Conservation (phyloP, 768 basidiomycete species). For the Pleurotus pulmonarius region DNA sequence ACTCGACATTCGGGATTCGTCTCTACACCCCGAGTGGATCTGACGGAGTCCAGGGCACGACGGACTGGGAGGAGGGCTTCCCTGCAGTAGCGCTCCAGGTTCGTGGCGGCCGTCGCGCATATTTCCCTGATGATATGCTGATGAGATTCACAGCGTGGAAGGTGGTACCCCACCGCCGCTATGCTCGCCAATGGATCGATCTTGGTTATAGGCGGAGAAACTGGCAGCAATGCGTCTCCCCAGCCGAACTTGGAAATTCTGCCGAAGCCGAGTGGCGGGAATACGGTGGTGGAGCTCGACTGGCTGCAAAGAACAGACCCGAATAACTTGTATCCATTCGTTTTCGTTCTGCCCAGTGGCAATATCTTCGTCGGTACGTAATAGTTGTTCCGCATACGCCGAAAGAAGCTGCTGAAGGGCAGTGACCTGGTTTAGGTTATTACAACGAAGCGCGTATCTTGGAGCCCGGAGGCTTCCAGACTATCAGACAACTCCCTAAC, state of each 20-base stretch:
- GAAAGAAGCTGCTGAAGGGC: neutral
- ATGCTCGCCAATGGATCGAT: conserved; percentile 72
- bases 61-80: conserved; percentile 77
- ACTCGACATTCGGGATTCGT: conserved; percentile 70
- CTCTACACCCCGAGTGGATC: conserved; percentile 69
- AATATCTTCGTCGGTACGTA: conserved; percentile 65
- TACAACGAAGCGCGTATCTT: conserved; percentile 81
- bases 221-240: conserved; percentile 63
- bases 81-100: conserved; percentile 59
- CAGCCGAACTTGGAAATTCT: conserved; percentile 71
- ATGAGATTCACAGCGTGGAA: conserved; percentile 37
- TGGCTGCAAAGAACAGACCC: conserved; percentile 73
- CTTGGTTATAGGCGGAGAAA: conserved; percentile 71
- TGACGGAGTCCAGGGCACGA: conserved; percentile 66
- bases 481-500: conserved; percentile 58
- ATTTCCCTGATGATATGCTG: neutral
- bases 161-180: conserved; percentile 75
- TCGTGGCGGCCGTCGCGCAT: neutral
- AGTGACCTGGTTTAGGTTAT: conserved; percentile 42
- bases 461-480: conserved; percentile 61
- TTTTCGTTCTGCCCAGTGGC: conserved; percentile 66
- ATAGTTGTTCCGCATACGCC: neutral
- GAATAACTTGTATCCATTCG: conserved; percentile 77
- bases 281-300: conserved; percentile 57
- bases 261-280: conserved; percentile 61